A percentile compares a stretch with the other conserved stretches of the same genome.
These are phyloP conservation scores for Cordyceps cateniannulata DNA, from an alignment of 2,329 filamentous ascomycete genomes.

Conservation along the genomic window DNA sequence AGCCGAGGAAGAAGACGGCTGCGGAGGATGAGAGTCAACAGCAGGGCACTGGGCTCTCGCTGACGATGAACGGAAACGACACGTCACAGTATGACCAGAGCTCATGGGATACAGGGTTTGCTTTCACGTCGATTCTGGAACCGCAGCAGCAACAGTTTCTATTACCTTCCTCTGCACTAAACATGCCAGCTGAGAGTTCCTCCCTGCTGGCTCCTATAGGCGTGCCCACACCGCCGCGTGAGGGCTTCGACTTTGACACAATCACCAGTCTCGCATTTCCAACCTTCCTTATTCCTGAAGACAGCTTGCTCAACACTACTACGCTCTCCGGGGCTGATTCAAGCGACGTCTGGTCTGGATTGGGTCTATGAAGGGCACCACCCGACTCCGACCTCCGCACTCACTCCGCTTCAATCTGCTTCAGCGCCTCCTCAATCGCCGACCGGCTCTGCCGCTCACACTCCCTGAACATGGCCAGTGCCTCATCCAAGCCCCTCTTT, in stretches of 20 bases:
- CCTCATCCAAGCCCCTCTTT: conserved; percentile 30
- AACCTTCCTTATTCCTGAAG: not conserved
- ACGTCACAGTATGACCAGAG: not conserved
- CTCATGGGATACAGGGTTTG: not conserved
- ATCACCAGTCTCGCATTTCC: not conserved
- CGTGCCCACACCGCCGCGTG: not conserved
- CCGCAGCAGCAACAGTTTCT: not conserved
- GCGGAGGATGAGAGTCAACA: not conserved
- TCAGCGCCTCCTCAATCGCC: conserved; percentile 27
- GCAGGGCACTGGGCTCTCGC: not conserved
- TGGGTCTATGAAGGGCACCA: not conserved
- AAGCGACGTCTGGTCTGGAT: not conserved
- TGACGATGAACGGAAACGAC: not conserved
- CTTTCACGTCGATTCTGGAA: not conserved
- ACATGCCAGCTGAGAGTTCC: not conserved
- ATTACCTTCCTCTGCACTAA: not conserved
- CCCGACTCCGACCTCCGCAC: not conserved
- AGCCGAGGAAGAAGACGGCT: not conserved
- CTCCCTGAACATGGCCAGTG: conserved; percentile 34
- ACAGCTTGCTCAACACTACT: not conserved
- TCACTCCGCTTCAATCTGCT: not conserved
- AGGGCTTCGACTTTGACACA: not conserved
- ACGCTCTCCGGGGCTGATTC: not conserved
- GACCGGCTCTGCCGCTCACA: conserved; percentile 31
- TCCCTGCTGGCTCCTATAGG: not conserved